Conservation (phyloP, 192 early-diverging fungal genomes). For the Backusella westeae region DNA sequence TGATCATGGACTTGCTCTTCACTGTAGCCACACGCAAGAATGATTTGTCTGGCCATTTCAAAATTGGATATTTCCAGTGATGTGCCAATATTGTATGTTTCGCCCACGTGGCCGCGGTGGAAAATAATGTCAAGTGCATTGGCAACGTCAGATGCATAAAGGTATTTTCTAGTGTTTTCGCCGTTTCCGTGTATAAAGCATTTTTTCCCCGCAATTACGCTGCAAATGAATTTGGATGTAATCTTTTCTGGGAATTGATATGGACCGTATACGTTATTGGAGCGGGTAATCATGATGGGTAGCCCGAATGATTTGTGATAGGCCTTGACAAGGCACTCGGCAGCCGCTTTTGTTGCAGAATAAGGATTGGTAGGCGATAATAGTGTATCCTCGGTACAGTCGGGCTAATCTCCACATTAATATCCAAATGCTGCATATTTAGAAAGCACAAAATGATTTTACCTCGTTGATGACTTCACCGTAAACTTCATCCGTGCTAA, state of each 20-base stretch:
- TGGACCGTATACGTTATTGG: conserved; percentile 81
- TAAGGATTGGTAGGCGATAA: conserved; percentile 79
- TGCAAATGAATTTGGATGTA: conserved; percentile 79
- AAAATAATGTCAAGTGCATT: conserved; percentile 69
- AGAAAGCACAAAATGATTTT: conserved; percentile 4
- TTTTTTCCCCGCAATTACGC: conserved; percentile 51
- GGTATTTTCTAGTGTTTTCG: conserved; percentile 67
- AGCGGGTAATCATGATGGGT: conserved; percentile 76
- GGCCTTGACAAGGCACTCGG: conserved; percentile 72
- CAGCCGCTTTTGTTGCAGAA: conserved; percentile 84
- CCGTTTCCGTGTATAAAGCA: conserved; percentile 76
- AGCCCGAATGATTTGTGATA: conserved; percentile 77
- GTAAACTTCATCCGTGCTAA: conserved; percentile 84
- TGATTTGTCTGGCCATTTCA: conserved; percentile 56
- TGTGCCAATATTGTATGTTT: conserved; percentile 81
- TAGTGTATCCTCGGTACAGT: conserved; percentile 59
- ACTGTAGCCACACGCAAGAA: conserved; percentile 45
- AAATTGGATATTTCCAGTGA: conserved; percentile 70
- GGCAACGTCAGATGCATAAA: conserved; percentile 69
- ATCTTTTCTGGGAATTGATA: conserved; percentile 86
- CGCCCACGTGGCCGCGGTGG: conserved; percentile 61
- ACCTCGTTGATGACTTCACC: conserved; percentile 62
- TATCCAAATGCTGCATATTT: background rate
- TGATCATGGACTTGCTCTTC: conserved; percentile 39
- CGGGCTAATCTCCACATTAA: conserved; percentile 40